phyloP scores from a whole-genome alignment of 202 grass and related monocot genomes.

The Panicum hallii region DNA sequence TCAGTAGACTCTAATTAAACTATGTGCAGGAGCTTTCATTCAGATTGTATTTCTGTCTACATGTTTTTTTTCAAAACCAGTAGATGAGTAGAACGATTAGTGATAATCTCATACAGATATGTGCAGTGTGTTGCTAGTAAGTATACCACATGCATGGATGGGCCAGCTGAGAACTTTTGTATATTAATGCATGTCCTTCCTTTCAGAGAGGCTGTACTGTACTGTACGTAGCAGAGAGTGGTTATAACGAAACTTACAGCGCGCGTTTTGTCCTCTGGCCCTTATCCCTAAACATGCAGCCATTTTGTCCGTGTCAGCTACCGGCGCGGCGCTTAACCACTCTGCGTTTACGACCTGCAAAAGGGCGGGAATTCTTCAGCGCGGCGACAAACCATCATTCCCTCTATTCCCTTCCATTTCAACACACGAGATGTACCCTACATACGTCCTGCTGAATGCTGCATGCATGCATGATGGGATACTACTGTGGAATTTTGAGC shows the following conservation, averaged over 20 bases:
- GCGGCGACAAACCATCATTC: constrained; percentile 53
- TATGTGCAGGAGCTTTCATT: not conserved
- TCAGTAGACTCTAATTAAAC: not conserved
- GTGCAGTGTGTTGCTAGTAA: not conserved
- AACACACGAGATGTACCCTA: constrained; percentile 37
- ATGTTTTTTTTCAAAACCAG: not conserved
- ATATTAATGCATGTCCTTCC: constrained; percentile 45
- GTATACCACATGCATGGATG: constrained; percentile 15
- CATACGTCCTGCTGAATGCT: not conserved
- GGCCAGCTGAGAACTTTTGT: constrained; percentile 49
- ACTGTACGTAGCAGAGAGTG: constrained; percentile 37
- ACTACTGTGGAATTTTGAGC: not conserved
- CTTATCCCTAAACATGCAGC: constrained; percentile 77
- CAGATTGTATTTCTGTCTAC: not conserved
- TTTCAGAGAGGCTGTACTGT: not conserved
- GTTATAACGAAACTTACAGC: constrained; percentile 56
- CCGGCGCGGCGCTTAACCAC: not conserved
- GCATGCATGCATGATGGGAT: not conserved
- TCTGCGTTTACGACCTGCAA: constrained; percentile 19
- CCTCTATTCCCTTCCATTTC: constrained; percentile 65
- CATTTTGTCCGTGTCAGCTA: constrained; percentile 55
- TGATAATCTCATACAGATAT: not conserved
- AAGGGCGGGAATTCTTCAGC: constrained; percentile 38
- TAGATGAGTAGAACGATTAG: no score
- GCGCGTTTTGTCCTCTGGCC: constrained; percentile 57